These are phyloP conservation scores for Paracoccidioides lutzii DNA, from an alignment of 2,329 filamentous ascomycete species.

Conservation along the genomic window DNA sequence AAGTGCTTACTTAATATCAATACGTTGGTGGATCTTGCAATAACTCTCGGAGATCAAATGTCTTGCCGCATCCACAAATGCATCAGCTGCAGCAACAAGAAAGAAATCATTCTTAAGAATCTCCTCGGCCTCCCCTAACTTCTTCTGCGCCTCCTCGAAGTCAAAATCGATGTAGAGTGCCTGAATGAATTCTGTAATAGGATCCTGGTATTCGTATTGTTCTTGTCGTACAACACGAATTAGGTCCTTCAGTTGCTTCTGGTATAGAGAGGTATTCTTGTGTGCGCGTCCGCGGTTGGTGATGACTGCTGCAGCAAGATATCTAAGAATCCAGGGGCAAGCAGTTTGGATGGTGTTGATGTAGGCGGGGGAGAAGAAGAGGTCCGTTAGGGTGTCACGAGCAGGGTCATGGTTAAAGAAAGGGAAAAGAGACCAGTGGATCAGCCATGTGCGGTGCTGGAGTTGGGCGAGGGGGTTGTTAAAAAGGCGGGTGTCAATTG, in stretches of 20 bases:
- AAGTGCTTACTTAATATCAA: slow-evolving; percentile 68
- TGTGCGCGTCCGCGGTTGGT: slow-evolving; percentile 73
- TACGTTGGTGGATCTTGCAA: slow-evolving; percentile 99
- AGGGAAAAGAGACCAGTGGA: slow-evolving; percentile 97
- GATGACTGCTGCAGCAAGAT: slow-evolving; percentile 87
- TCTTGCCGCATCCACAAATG: slow-evolving; percentile 84
- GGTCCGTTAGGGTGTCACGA: slow-evolving; percentile 80
- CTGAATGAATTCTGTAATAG: slow-evolving; percentile 90
- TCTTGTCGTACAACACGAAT: slow-evolving; percentile 93
- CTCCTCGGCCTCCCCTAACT: slow-evolving; percentile 75
- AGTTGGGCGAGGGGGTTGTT: slow-evolving; percentile 93
- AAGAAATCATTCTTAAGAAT: slow-evolving; percentile 93
- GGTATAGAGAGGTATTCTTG: slow-evolving; percentile 68
- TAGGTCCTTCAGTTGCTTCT: slow-evolving; percentile 97
- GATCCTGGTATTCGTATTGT: slow-evolving; percentile 93
- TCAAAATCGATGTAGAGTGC: slow-evolving; percentile 94
- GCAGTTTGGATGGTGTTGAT: slow-evolving; percentile 99
- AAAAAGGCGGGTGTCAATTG: slow-evolving; percentile 88
- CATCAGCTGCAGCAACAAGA: slow-evolving; percentile 68
- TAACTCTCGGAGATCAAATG: slow-evolving; percentile 98
- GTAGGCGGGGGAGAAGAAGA: slow-evolving; percentile 93
- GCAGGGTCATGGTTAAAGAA: slow-evolving; percentile 95
- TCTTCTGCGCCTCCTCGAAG: slow-evolving; percentile 89
- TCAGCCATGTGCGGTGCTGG: slow-evolving; percentile 89
- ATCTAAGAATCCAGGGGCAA: slow-evolving; percentile 92